Base-by-base conservation (phyloP, 305 asterid genomes). In the Plantago coronopus region DNA sequence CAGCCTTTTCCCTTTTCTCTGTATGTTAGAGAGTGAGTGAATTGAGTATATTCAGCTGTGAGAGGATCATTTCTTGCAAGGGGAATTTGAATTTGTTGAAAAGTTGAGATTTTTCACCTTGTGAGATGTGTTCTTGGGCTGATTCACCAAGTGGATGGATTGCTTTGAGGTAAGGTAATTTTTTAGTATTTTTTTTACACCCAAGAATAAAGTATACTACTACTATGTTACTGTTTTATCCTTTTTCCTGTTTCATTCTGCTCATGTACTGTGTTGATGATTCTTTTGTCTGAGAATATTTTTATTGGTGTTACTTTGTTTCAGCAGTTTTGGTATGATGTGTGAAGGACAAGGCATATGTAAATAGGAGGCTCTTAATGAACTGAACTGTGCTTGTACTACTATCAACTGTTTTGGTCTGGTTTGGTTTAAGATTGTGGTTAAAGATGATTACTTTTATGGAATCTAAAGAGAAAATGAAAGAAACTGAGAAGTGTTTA, bases 381-480 rank as follows among this genome's bases (percentile, higher is more conserved):
- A 70, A 61, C 49, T 69, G 63, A 69, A 45, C 57, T 68, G 55
- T 43, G 75, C 70, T 56, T 25, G 29, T 25, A 25, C 29, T 25
- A 25, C 29, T 25, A 25, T 25, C 29, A 25, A 25, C 29, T 25
- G 29, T 5, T 64, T 63, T 54, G 43, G 61, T 48, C 60, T 54
- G 59, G 54, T 58, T 7, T 40, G 25, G 55, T 44, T 38, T 17
- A 40, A 40, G 17, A 15, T 16, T 8, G n/a, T 49, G 4, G 46
- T 60, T 67, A 58, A 65, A 50, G 68, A 79, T 84, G 88, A 77
- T 81, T 54, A 74, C 84, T 2, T 79, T 84, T 63, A 68, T 81
- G 80, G 84, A 79, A n/a, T 60, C 81, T 8, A 76, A 72, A 64
- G 84, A 72, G 8, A 66, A 56, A 48, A 57, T 53, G 62, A 70